These are phyloP conservation scores for Fonsecaea monophora DNA, from an alignment of 2,329 filamentous ascomycete species.

Conservation along the genomic window DNA sequence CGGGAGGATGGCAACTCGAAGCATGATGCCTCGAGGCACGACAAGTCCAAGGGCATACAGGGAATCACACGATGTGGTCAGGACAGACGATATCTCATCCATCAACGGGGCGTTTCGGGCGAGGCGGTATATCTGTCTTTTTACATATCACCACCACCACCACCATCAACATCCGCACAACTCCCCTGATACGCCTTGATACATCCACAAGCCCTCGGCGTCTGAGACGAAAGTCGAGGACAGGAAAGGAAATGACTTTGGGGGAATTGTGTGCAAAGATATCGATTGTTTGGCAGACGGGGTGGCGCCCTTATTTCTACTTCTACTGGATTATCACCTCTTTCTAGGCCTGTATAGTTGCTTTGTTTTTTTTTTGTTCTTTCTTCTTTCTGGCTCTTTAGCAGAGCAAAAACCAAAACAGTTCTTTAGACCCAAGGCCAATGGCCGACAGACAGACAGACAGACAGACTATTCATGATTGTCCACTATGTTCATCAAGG, in stretches of 20 bases:
- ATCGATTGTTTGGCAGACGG: not conserved
- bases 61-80: not conserved
- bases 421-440: not conserved
- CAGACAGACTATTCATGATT: not conserved
- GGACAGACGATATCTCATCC: not conserved
- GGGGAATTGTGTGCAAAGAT: not conserved
- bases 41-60: not conserved
- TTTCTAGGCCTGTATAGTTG: not conserved
- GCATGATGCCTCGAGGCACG: not conserved
- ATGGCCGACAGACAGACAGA: not conserved
- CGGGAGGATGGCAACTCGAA: not conserved
- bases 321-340: not conserved
- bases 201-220: not conserved
- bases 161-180: not conserved
- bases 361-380: not conserved
- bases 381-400: not conserved
- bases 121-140: not conserved
- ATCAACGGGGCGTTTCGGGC: not conserved
- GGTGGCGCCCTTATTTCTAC: not conserved
- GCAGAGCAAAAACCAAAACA: not conserved
- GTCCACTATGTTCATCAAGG: not conserved
- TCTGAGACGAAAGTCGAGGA: not conserved
- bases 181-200: not conserved
- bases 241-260: not conserved
- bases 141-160: not conserved